Base-by-base conservation (phyloP, 805 yeast genomes). In the Limtongia smithiae region DNA sequence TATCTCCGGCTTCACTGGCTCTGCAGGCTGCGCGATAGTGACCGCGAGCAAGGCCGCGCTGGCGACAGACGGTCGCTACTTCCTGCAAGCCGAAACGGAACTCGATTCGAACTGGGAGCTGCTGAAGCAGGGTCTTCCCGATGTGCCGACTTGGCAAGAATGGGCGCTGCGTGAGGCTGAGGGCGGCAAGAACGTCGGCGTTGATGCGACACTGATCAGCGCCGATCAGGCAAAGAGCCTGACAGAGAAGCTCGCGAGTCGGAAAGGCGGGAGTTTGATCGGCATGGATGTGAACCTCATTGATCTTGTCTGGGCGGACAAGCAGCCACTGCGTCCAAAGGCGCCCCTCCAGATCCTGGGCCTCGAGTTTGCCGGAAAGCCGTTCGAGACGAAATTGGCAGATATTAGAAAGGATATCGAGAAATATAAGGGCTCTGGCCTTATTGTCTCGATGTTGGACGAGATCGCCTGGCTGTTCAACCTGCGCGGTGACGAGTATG, bases 31-130 rank as follows among this genome's bases (percentile, higher is more conserved):
- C 20, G 97, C 96, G 1, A 76, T 93, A n/a, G 75, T 91, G 17
- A 82, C 95, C 3, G 64, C 71, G 37, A 73, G 74, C 46, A 77
- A 79, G 40, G 94, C 96, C 12, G 85, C 84, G 0, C 69, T 93
- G 43, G 81, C 95, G 7, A 93, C 98, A 0, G 98, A 93, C 68
- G 97, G 97, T 1, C 75, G 98, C 57, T 93, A 93, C 70, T 93
- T 88, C 66, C 72, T 86, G 51, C 98, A 93, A 69, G 97, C 97
- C 1, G 79, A 77, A 20, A 79, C 82, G 50, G 93, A 93, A 68
- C 71, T 93, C 47, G 94, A 87, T 64, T 62, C 68, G 33, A 80
- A 81, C 62, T 93, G 97, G 97, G 67, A 69, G 1, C 68, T 93
- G 39, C 73, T 93, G 51, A 89, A 84, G 63, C 94, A 83, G 65